These are phyloP conservation scores for Cochliopodium minus DNA, from an alignment of 208 protist species.

Conservation along the genomic window DNA sequence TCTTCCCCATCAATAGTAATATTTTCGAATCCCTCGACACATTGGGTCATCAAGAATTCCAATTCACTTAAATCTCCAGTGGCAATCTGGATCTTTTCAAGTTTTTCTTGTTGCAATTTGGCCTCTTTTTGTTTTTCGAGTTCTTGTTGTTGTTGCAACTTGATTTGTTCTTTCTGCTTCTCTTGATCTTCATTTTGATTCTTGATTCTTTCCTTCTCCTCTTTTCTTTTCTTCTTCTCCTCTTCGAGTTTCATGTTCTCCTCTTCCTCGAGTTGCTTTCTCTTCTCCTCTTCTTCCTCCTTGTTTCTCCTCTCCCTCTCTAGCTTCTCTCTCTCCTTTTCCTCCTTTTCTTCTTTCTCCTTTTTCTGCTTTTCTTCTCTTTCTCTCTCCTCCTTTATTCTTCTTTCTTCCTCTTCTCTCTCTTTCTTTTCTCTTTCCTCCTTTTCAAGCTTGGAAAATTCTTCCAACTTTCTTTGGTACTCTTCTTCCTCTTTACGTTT, in stretches of 20 bases:
- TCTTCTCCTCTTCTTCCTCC: not conserved
- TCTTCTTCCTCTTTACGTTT: not conserved
- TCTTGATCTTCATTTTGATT: not conserved
- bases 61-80: no score
- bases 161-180: not conserved
- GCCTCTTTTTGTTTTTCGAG: not conserved
- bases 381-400: not conserved
- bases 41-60: no score
- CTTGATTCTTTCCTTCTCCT: not conserved
- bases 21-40: no score
- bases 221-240: not conserved
- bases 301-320: not conserved
- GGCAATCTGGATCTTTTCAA: no score
- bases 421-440: not conserved
- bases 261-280: not conserved
- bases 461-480: not conserved
- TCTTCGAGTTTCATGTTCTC: conserved; percentile 2
- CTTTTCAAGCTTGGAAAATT: no score
- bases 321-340: conserved; percentile 3
- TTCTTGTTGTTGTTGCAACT: not conserved
- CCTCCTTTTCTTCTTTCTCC: not conserved
- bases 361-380: conserved; percentile 1
- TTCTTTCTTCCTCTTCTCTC: not conserved
- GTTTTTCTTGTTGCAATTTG: not conserved
- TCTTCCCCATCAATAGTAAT: no score